phyloP scores from a whole-genome alignment of 2,329 filamentous ascomycete genomes.

The Apiospora kogelbergensis region DNA sequence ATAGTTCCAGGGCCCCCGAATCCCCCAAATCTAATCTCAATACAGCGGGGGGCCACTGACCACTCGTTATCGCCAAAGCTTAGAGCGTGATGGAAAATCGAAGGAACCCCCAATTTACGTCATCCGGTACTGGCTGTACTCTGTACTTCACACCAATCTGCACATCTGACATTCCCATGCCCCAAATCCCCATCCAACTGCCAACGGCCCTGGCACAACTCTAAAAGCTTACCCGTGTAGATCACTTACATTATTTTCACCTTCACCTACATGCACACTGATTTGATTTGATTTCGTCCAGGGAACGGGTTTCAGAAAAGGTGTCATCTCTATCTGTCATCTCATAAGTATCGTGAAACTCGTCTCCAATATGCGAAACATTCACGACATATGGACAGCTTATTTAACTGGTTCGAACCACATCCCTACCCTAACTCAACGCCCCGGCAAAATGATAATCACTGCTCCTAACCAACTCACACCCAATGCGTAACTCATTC shows the following conservation, averaged over 20 bases:
- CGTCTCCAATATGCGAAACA: background rate
- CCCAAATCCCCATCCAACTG: background rate
- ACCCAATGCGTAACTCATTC: background rate
- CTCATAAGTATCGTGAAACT: background rate
- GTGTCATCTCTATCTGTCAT: background rate
- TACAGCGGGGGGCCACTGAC: background rate
- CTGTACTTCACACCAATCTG: background rate
- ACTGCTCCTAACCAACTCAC: background rate
- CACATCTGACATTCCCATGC: background rate
- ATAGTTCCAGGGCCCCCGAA: background rate
- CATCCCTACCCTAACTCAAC: background rate
- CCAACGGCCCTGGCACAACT: background rate
- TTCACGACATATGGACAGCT: background rate
- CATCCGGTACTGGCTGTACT: background rate
- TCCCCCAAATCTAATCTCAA: constrained; percentile 5
- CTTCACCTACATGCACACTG: background rate
- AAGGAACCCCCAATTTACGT: background rate
- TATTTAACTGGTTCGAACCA: background rate
- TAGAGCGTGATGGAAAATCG: background rate
- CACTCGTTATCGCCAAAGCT: background rate
- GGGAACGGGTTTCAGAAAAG: background rate
- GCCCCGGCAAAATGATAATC: background rate
- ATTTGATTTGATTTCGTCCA: too few relatives aligned
- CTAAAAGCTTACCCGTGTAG: background rate
- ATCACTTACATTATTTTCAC: background rate